Evolutionary conservation across 2,329 filamentous ascomycete species (phyloP).

Genomic region (Diatrype stigma): DNA sequence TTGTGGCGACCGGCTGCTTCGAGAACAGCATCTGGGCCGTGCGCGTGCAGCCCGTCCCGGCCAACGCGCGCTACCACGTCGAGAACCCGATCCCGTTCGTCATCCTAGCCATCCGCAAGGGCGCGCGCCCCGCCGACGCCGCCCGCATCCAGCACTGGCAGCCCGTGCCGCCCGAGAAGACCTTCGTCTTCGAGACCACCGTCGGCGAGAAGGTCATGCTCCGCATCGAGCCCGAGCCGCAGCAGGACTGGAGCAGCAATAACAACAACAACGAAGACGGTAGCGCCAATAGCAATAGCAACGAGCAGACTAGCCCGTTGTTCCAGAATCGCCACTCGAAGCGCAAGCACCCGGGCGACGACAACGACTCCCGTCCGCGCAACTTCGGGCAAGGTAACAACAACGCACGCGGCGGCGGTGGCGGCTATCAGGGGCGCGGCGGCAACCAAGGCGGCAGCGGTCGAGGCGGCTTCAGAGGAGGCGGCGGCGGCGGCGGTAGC

Average conservation of each 20-base stretch:
- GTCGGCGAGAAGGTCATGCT: slow-evolving; percentile 85
- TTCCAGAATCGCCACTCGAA: slow-evolving; percentile 58
- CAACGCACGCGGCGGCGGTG: slow-evolving; percentile 31
- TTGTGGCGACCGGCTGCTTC: slow-evolving; percentile 68
- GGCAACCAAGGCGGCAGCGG: slow-evolving; percentile 20
- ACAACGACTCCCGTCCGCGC: slow-evolving; percentile 25
- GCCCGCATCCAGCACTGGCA: slow-evolving; percentile 81
- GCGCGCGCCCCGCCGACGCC: slow-evolving; percentile 74
- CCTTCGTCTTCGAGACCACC: slow-evolving; percentile 73
- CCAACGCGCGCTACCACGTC: slow-evolving; percentile 66
- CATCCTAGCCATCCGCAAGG: slow-evolving; percentile 75
- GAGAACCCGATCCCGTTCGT: slow-evolving; percentile 76
- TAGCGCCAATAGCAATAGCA: not conserved
- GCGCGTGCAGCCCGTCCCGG: slow-evolving; percentile 67
- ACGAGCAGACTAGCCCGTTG: slow-evolving; percentile 48
- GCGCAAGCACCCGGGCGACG: slow-evolving; percentile 52
- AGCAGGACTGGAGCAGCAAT: slow-evolving; percentile 53
- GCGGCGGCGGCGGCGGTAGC: slow-evolving; percentile 33
- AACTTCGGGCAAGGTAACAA: slow-evolving; percentile 27
- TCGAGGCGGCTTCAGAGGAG: slow-evolving; percentile 24
- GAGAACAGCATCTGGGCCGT: slow-evolving; percentile 88
- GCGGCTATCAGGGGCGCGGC: slow-evolving; percentile 39
- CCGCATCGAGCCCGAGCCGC: slow-evolving; percentile 76
- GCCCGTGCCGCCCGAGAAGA: slow-evolving; percentile 64
- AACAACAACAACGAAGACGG: slow-evolving; percentile 39